Base-by-base conservation (phyloP, 225 moss, liverwort and hornwort genomes). In the Neckera pumila region DNA sequence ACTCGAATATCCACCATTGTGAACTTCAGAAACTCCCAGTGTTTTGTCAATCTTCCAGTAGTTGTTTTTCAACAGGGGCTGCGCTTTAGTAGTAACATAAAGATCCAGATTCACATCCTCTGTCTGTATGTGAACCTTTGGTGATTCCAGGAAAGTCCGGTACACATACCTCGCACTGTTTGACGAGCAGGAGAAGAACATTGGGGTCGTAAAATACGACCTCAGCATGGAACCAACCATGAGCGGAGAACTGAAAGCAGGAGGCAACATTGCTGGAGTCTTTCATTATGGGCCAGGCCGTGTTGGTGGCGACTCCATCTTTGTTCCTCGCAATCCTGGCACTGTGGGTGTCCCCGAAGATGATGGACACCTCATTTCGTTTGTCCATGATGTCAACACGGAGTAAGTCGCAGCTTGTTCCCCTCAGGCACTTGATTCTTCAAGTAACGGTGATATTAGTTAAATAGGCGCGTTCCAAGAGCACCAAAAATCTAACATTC, bases 311-410 rank as follows among this genome's bases (percentile, higher is more conserved):
- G 96, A 98, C 43, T 80, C 94, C 21, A 91, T 98, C 60, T 96
- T 92, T 58, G 93, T 98, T 0, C 94, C 98, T 40, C 86, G 84
- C 61, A 43, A 70, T 10, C 88, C 88, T 1, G 88, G 91, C 74
- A 47, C 63, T 15, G 53, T 17, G 56, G 91, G 88, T 5, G 95
- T 76, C 66, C 86, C 87, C 1, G 96, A 98, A 86, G 96, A 97
- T 81, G 98, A 98, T 7, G 96, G 96, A 36, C 94, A 94, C 89
- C 86, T 98, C 5, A 89, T 98, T 54, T 87, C 87, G 43, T 96
- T 95, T 40, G 96, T 98, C 47, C 66, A 92, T 30, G 94, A 96
- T 30, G 92, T 93, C 76, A 88, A 90, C 17, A 92, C 81, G 4
- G 79, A 60, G 96, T 96, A 92, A 83, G 91, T 65, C 71, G n/a